These are phyloP conservation scores for Arbutus unedo DNA, from an alignment of 148 eudicot species.

Conservation along the genomic window DNA sequence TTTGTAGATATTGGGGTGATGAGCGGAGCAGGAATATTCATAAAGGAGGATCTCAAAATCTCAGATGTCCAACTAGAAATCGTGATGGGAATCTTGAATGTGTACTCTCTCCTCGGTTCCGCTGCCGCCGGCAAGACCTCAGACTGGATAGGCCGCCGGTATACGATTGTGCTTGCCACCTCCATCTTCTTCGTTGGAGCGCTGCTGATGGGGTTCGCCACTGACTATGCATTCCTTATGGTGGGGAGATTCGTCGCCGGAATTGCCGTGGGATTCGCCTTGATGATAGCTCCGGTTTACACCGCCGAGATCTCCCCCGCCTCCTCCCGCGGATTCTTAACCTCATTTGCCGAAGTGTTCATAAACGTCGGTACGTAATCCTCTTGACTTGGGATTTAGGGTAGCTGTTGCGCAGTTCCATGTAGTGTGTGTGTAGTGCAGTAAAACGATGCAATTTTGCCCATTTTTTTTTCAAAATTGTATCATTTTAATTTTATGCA, in stretches of 20 bases:
- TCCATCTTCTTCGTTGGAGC: slow-evolving; percentile 51
- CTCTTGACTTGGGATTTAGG: background rate
- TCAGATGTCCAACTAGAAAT: slow-evolving; percentile 39
- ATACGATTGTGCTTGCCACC: slow-evolving; percentile 44
- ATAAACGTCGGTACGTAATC: background rate
- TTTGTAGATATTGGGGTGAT: slow-evolving; percentile 51
- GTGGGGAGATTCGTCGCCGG: slow-evolving; percentile 54
- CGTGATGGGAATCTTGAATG: slow-evolving; percentile 38
- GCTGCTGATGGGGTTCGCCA: slow-evolving; percentile 47
- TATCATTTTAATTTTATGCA: too few species aligned
- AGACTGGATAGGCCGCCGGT: slow-evolving; percentile 56
- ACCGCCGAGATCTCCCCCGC: slow-evolving; percentile 52
- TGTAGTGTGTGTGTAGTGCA: too few species aligned
- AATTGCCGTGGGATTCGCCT: slow-evolving; percentile 48
- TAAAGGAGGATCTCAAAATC: slow-evolving; percentile 36
- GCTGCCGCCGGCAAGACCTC: slow-evolving; percentile 51
- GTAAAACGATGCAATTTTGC: too few species aligned
- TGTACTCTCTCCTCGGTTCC: slow-evolving; percentile 24
- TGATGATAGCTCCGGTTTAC: slow-evolving; percentile 57
- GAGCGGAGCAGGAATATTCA: slow-evolving; percentile 54
- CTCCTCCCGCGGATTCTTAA: slow-evolving; percentile 39
- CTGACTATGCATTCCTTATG: slow-evolving; percentile 48
- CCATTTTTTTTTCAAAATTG: too few species aligned
- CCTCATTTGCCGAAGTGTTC: slow-evolving; percentile 48
- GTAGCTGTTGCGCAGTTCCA: too few species aligned